Evolutionary conservation across 768 basidiomycete species (phyloP).

Genomic region (Suillus ampliporus): DNA sequence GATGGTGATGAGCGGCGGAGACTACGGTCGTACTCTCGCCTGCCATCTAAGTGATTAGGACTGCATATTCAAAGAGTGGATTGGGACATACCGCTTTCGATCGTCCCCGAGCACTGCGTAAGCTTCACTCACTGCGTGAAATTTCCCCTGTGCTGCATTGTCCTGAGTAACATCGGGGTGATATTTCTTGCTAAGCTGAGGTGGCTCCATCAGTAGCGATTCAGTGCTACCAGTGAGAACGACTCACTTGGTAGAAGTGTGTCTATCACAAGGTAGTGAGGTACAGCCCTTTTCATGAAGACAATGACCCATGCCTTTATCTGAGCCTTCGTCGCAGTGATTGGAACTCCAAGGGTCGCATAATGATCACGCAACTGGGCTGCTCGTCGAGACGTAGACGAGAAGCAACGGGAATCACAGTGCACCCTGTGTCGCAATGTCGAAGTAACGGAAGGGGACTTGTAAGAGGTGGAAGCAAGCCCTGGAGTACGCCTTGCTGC

Average conservation of each 20-base stretch:
- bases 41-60: conserved; percentile 12
- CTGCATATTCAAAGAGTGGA: too few species aligned
- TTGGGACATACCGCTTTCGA: conserved; percentile 43
- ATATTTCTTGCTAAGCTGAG: conserved; percentile 52
- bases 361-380: conserved; percentile 32
- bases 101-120: conserved; percentile 52
- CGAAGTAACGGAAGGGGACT: not conserved
- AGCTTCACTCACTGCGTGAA: conserved; percentile 53
- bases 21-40: conserved; percentile 39
- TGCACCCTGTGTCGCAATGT: not conserved
- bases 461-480: conserved; percentile 9
- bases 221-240: not conserved
- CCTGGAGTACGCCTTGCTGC: not conserved
- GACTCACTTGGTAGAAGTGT: conserved; percentile 37
- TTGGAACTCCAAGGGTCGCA: conserved; percentile 31
- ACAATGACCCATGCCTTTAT: conserved; percentile 31
- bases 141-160: conserved; percentile 42
- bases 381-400: conserved; percentile 21
- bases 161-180: conserved; percentile 53
- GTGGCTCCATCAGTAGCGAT: not conserved
- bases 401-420: conserved; percentile 20
- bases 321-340: conserved; percentile 37
- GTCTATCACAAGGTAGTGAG: conserved; percentile 19
- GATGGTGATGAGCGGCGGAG: conserved; percentile 14
- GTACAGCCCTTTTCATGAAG: conserved; percentile 9